These are phyloP conservation scores for Diddensiella transvaalensis DNA, from an alignment of 805 yeast species.

Conservation along the genomic window DNA sequence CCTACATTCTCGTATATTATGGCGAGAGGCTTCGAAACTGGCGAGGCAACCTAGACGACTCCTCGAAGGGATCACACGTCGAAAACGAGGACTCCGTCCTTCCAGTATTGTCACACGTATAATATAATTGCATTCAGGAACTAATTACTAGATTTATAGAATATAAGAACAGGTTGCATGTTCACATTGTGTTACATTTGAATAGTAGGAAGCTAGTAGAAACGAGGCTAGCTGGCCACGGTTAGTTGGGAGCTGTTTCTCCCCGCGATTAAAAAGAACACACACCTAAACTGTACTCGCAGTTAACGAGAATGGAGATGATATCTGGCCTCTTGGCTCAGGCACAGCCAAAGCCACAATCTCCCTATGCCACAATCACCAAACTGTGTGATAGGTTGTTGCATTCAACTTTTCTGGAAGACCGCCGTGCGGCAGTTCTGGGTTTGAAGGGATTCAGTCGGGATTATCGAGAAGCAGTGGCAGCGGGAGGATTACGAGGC, in stretches of 20 bases:
- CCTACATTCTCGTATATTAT: constrained; percentile 35
- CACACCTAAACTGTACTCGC: too few species aligned
- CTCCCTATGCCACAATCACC: constrained; percentile 80
- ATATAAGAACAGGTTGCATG: too few species aligned
- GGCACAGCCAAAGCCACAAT: constrained; percentile 48
- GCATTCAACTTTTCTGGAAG: constrained; percentile 77
- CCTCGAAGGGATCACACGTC: background rate
- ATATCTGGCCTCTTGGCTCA: constrained; percentile 39
- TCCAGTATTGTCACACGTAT: background rate
- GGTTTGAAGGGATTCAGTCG: constrained; percentile 86
- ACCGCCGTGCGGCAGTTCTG: constrained; percentile 85
- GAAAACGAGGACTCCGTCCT: background rate
- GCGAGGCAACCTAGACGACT: constrained; percentile 3
- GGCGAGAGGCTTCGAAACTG: constrained; percentile 40
- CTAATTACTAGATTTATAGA: too few species aligned
- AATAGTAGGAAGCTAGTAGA: too few species aligned
- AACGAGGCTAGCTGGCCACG: too few species aligned
- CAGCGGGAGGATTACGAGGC: constrained; percentile 79
- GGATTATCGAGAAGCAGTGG: constrained; percentile 84
- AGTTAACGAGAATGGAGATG: constrained; percentile 13
- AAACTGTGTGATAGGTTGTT: constrained; percentile 83
- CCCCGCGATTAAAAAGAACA: too few species aligned
- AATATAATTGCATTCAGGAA: too few species aligned
- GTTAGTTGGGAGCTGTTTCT: too few species aligned
- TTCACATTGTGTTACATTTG: too few species aligned